Conservation (phyloP, 768 basidiomycete genomes). For the Roridomyces roridus region DNA sequence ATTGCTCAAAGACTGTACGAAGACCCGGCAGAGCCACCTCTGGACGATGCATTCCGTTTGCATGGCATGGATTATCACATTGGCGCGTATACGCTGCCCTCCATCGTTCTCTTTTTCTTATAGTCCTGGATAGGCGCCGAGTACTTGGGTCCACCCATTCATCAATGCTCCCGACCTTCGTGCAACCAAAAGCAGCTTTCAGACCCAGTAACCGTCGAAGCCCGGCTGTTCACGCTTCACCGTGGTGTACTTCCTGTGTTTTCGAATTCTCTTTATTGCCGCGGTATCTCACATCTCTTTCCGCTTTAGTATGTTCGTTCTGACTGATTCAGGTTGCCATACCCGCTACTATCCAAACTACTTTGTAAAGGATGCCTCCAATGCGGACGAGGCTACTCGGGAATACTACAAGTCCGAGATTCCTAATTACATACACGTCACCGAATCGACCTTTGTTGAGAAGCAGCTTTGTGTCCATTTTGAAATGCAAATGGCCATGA, state of each 20-base stretch:
- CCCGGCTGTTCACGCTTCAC: slow-evolving; percentile 1
- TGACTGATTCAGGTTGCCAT: background rate
- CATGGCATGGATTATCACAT: background rate
- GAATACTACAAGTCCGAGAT: background rate
- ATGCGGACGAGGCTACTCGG: background rate
- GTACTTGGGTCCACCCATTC: background rate
- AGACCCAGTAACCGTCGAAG: background rate
- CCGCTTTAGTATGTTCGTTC: too few species aligned
- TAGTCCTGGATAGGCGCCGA: slow-evolving; percentile 1
- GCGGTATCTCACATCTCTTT: background rate
- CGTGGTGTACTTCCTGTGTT: slow-evolving; percentile 4
- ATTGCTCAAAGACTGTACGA: background rate
- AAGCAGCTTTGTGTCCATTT: background rate
- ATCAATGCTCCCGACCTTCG: background rate
- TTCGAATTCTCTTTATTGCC: background rate
- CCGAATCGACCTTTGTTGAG: background rate
- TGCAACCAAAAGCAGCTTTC: background rate
- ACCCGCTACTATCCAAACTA: slow-evolving; percentile 5
- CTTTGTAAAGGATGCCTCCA: background rate
- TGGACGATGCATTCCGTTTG: slow-evolving; percentile 1
- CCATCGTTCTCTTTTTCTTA: too few species aligned
- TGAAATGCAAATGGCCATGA: slow-evolving; percentile 4
- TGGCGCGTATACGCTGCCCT: too few species aligned
- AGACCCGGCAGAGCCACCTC: background rate
- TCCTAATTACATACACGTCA: slow-evolving; percentile 6